These are phyloP conservation scores for Trichoderma atrobrunneum DNA, from an alignment of 2,329 filamentous ascomycete species.

Conservation along the genomic window DNA sequence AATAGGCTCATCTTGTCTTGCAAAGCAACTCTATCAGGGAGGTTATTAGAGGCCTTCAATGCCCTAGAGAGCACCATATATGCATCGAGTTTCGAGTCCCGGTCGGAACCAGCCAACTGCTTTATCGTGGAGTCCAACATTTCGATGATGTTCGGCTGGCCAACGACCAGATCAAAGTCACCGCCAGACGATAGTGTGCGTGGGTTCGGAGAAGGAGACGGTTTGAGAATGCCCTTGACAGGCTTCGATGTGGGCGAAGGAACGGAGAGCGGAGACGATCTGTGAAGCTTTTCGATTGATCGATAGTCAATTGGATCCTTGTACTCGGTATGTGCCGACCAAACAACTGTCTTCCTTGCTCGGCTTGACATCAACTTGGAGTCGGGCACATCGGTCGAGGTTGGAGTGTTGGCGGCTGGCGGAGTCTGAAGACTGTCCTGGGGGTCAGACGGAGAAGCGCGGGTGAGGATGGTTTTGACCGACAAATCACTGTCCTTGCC, in stretches of 20 bases:
- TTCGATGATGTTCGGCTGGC: slow-evolving; percentile 59
- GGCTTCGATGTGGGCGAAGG: slow-evolving; percentile 45
- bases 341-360: slow-evolving; percentile 54
- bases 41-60: slow-evolving; percentile 76
- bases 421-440: slow-evolving; percentile 48
- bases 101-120: slow-evolving; percentile 72
- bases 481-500: slow-evolving; percentile 37
- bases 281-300: slow-evolving; percentile 37
- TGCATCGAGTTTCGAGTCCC: slow-evolving; percentile 74
- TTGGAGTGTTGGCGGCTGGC: slow-evolving; percentile 47
- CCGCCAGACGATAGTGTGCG: slow-evolving; percentile 41
- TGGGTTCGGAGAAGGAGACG: slow-evolving; percentile 50
- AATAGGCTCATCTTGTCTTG: slow-evolving; percentile 74
- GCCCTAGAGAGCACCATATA: slow-evolving; percentile 77
- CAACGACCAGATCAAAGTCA: slow-evolving; percentile 40
- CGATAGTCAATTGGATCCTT: slow-evolving; percentile 50
- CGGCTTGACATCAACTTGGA: slow-evolving; percentile 45
- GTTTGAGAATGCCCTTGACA: slow-evolving; percentile 75
- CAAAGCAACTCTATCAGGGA: slow-evolving; percentile 72
- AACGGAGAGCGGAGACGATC: slow-evolving; percentile 41
- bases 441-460: slow-evolving; percentile 39
- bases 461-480: slow-evolving; percentile 36
- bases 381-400: slow-evolving; percentile 40
- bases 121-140: slow-evolving; percentile 85
- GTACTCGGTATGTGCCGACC: slow-evolving; percentile 56